phyloP scores from a whole-genome alignment of 495 filamentous ascomycete species.

The Staphylotrichum longicolle region DNA sequence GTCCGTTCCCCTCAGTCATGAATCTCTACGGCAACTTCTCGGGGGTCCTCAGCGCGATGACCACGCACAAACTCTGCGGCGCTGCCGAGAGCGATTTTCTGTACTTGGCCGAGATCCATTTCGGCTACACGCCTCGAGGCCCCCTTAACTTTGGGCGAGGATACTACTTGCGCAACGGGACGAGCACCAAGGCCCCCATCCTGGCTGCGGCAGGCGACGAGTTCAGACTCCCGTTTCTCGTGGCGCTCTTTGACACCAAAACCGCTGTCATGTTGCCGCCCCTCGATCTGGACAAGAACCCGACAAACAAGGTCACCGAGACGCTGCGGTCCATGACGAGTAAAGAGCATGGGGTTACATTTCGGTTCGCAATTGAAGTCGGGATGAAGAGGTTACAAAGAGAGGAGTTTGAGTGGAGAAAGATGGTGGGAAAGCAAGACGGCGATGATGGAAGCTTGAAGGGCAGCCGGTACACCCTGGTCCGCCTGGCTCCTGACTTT shows the following conservation, averaged over 20 bases:
- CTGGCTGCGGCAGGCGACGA: slow-evolving; percentile 19
- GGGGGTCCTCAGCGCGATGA: slow-evolving; percentile 6
- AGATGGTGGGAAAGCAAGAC: not conserved
- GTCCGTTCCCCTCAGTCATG: slow-evolving; percentile 18
- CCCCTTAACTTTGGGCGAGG: slow-evolving; percentile 16
- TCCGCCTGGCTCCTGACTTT: no score
- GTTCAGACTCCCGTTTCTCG: slow-evolving; percentile 4
- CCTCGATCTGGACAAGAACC: slow-evolving; percentile 5
- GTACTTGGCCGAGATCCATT: slow-evolving; percentile 16
- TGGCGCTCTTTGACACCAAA: slow-evolving; percentile 6
- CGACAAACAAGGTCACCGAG: slow-evolving; percentile 14
- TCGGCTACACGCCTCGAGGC: slow-evolving; percentile 8
- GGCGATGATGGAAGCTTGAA: no score
- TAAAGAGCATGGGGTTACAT: not conserved
- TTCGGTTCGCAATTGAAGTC: slow-evolving; percentile 18
- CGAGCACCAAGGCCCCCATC: slow-evolving; percentile 13
- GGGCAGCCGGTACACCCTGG: no score
- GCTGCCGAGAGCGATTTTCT: slow-evolving; percentile 6
- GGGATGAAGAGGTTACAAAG: slow-evolving; percentile 1
- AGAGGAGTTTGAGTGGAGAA: no score
- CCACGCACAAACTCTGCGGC: slow-evolving; percentile 14
- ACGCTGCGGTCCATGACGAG: slow-evolving; percentile 1
- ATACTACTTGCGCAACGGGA: slow-evolving; percentile 20
- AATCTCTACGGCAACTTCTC: slow-evolving; percentile 19
- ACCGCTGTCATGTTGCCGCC: slow-evolving; percentile 15